These are phyloP conservation scores for Diplogelasinospora grovesii DNA, from an alignment of 495 filamentous ascomycete species.

Conservation along the genomic window DNA sequence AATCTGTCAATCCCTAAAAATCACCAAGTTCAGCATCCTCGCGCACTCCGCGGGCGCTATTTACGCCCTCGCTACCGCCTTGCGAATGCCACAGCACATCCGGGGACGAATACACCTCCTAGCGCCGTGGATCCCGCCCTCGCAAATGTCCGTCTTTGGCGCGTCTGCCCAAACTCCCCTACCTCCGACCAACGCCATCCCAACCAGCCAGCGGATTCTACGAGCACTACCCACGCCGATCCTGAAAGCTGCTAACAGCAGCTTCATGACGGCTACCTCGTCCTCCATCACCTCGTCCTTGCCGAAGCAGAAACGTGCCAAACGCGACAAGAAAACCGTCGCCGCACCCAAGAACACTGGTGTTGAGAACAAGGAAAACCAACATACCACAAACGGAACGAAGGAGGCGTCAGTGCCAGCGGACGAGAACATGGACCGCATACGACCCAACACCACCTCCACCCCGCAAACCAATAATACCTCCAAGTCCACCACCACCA, in stretches of 20 bases:
- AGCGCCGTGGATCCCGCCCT: slow-evolving; percentile 96
- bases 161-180: slow-evolving; percentile 57
- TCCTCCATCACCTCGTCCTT: slow-evolving; percentile 80
- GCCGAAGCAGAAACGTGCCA: slow-evolving; percentile 48
- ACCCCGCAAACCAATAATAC: slow-evolving; percentile 18
- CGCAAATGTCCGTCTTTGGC: slow-evolving; percentile 82
- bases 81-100: slow-evolving; percentile 94
- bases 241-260: slow-evolving; percentile 88
- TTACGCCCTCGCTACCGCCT: slow-evolving; percentile 90
- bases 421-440: slow-evolving; percentile 33
- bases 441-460: slow-evolving; percentile 21
- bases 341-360: slow-evolving; percentile 28
- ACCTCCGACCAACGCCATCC: slow-evolving; percentile 74
- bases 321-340: slow-evolving; percentile 49
- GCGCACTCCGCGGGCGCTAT: slow-evolving; percentile 98
- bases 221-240: slow-evolving; percentile 87
- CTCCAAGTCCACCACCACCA: slow-evolving; percentile 13
- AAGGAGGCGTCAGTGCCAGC: slow-evolving; percentile 22
- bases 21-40: slow-evolving; percentile 93
- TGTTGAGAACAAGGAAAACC: slow-evolving; percentile 39
- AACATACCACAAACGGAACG: slow-evolving; percentile 2
- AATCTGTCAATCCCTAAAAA: slow-evolving; percentile 86
- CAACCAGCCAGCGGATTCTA: slow-evolving; percentile 85
- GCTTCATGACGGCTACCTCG: slow-evolving; percentile 87
- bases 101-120: slow-evolving; percentile 91